Conservation (phyloP, 2,329 filamentous ascomycete species). For the Fusarium denticulatum region DNA sequence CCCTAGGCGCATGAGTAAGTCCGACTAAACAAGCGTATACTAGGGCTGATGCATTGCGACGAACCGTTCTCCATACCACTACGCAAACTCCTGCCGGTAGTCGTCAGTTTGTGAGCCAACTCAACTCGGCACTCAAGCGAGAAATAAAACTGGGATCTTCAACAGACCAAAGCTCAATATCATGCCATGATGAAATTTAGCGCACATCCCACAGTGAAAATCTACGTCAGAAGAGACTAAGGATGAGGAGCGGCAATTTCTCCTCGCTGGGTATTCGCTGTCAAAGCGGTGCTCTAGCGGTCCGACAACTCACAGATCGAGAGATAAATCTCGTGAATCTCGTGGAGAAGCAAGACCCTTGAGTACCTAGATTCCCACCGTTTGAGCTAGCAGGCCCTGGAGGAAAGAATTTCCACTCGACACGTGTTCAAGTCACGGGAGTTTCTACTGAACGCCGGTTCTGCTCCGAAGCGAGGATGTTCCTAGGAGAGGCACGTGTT, state of each 20-base stretch:
- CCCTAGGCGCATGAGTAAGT: slow-evolving; percentile 24
- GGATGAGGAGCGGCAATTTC: slow-evolving; percentile 22
- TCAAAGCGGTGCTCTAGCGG: slow-evolving; percentile 29
- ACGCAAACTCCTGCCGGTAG: slow-evolving; percentile 29
- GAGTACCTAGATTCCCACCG: not conserved
- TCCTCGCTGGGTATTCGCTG: slow-evolving; percentile 20
- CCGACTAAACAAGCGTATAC: slow-evolving; percentile 7
- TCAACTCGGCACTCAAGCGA: slow-evolving; percentile 26
- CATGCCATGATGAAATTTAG: slow-evolving; percentile 33
- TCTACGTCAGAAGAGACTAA: slow-evolving; percentile 14
- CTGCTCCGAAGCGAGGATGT: slow-evolving; percentile 28
- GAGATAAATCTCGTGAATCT: slow-evolving; percentile 35
- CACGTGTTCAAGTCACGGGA: slow-evolving; percentile 35
- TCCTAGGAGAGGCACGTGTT: slow-evolving; percentile 20
- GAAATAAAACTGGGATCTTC: slow-evolving; percentile 21
- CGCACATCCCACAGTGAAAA: not conserved
- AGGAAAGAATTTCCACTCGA: slow-evolving; percentile 16
- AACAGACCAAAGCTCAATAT: slow-evolving; percentile 29
- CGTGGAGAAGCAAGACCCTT: slow-evolving; percentile 19
- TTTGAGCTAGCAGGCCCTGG: slow-evolving; percentile 1
- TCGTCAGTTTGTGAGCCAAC: slow-evolving; percentile 9
- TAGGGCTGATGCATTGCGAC: slow-evolving; percentile 13
- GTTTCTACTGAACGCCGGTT: slow-evolving; percentile 17
- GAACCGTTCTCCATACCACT: slow-evolving; percentile 12
- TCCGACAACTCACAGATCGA: slow-evolving; percentile 34